Conservation (phyloP, 306 rosid species). For the Cucurbita pepo region DNA sequence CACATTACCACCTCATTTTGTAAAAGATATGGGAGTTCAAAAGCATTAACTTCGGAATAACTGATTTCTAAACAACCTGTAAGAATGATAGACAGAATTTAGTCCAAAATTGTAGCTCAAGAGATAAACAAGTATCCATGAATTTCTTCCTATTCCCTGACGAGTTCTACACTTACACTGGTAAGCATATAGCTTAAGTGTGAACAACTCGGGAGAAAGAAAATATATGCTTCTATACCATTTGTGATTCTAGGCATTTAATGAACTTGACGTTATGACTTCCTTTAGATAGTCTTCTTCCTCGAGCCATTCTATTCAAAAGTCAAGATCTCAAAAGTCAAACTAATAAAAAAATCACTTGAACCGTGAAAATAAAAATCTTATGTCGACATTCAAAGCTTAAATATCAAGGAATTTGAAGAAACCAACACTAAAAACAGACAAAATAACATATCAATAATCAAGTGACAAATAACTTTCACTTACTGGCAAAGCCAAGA, state of each 20-base stretch:
- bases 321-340: not conserved
- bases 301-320: not conserved
- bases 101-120: not conserved
- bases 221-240: not conserved
- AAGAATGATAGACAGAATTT: not conserved
- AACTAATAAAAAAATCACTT: not conserved
- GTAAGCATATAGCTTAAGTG: not conserved
- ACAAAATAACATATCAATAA: not conserved
- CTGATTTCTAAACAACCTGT: not conserved
- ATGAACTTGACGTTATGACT: not conserved
- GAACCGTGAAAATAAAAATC: not conserved
- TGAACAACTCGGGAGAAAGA: not conserved
- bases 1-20: slow-evolving; percentile 10
- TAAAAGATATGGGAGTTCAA: not conserved
- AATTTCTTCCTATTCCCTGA: not conserved
- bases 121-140: not conserved
- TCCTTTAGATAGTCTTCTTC: not conserved
- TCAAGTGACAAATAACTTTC: not conserved
- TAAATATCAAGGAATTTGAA: not conserved
- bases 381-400: not conserved
- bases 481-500: not conserved
- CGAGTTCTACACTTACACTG: not conserved
- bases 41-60: not conserved
- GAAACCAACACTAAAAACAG: not conserved
- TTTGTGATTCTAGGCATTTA: not conserved